Evolutionary conservation across 192 early-diverging fungal genomes (phyloP).

Genomic region (Linnemannia elongata): DNA sequence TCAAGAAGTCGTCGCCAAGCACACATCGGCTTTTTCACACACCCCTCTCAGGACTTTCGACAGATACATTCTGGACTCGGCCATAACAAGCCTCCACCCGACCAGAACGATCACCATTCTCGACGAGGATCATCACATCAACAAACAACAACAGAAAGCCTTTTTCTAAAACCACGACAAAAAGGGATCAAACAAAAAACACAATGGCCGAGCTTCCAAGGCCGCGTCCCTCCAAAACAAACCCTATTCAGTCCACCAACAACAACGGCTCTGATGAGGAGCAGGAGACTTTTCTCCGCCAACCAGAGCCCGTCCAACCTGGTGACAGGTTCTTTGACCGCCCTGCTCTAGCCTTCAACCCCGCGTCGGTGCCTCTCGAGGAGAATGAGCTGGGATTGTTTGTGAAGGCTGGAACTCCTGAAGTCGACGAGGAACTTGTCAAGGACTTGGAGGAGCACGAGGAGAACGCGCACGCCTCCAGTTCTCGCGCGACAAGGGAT

Average conservation of each 20-base stretch:
- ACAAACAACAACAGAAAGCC: background rate
- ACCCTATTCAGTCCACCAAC: background rate
- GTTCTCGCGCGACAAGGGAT: background rate
- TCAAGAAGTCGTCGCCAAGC: background rate
- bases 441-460: background rate
- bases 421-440: background rate
- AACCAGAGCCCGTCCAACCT: background rate
- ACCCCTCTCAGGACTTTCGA: background rate
- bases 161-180: background rate
- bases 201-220: conserved; percentile 20
- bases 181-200: conserved; percentile 1
- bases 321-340: background rate
- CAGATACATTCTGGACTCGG: background rate
- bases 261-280: background rate
- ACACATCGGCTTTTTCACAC: background rate
- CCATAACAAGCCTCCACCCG: background rate
- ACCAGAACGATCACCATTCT: background rate
- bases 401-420: background rate
- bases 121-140: background rate
- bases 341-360: background rate
- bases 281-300: background rate
- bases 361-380: background rate
- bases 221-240: conserved; percentile 13
- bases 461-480: background rate
- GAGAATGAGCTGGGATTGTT: background rate